Conservation (phyloP, 192 early-diverging fungal genomes). For the Thamnidium elegans region DNA sequence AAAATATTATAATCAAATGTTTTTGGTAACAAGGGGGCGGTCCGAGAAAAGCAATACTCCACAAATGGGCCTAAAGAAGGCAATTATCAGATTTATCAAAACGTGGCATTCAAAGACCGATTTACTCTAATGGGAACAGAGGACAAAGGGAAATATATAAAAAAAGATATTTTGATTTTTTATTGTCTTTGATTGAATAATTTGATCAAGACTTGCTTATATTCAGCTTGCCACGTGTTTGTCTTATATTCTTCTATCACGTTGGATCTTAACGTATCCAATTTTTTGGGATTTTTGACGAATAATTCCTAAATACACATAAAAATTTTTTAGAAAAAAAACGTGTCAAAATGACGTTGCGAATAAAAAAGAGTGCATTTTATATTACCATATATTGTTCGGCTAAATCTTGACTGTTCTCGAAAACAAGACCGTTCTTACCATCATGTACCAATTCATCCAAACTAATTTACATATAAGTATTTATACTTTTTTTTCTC, state of each 20-base stretch:
- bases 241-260: constrained; percentile 19
- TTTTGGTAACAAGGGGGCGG: too few species aligned
- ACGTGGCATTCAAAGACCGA: too few species aligned
- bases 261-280: constrained; percentile 19
- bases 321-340: neutral
- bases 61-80: too few species aligned
- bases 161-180: neutral
- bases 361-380: neutral
- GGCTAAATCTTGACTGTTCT: constrained; percentile 53
- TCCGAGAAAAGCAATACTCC: too few species aligned
- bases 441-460: constrained; percentile 62
- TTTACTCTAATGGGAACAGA: too few species aligned
- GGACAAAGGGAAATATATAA: too few species aligned
- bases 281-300: constrained; percentile 12
- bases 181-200: neutral
- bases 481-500: too few species aligned
- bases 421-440: constrained; percentile 69
- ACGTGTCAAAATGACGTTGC: neutral
- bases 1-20: too few species aligned
- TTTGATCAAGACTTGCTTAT: constrained; percentile 6
- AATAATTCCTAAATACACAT: constrained; percentile 7
- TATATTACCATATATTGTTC: constrained; percentile 56
- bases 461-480: constrained; percentile 33
- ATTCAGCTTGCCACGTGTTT: constrained; percentile 17
- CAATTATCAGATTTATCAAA: too few species aligned